Conservation (phyloP, 2,329 filamentous ascomycete species). For the Cryphonectria parasitica region DNA sequence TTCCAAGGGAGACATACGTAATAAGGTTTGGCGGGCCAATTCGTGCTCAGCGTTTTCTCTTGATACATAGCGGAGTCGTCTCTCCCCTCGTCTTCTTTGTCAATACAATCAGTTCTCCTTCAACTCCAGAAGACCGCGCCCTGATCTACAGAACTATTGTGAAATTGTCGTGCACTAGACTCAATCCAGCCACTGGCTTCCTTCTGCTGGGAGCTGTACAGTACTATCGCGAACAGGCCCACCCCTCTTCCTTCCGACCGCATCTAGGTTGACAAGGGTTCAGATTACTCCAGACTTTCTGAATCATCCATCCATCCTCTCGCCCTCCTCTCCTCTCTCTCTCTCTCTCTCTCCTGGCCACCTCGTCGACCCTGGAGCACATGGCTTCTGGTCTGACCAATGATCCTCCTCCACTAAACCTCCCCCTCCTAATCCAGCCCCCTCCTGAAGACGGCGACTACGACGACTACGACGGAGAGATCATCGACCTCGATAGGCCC, state of each 20-base stretch:
- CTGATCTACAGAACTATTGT: background rate
- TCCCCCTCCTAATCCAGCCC: conserved; percentile 52
- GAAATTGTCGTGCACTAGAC: conserved; percentile 17
- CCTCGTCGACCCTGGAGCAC: conserved; percentile 26
- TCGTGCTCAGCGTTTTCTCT: background rate
- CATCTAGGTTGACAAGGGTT: conserved; percentile 14
- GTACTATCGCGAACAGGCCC: conserved; percentile 13
- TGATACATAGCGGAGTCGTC: background rate
- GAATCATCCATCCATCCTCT: background rate
- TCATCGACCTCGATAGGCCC: conserved; percentile 35
- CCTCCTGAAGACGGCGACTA: conserved; percentile 46
- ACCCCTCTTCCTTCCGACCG: conserved; percentile 17
- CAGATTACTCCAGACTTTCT: conserved; percentile 2
- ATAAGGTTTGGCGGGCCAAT: background rate
- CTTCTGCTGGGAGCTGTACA: conserved; percentile 6
- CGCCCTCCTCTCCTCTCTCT: background rate
- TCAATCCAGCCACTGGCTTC: background rate
- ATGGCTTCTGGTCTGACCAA: conserved; percentile 66
- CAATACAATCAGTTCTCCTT: background rate
- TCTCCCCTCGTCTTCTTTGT: background rate
- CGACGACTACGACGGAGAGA: conserved; percentile 37
- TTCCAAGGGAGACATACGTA: conserved; percentile 7
- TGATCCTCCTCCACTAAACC: conserved; percentile 66
- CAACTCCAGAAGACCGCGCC: conserved; percentile 9
- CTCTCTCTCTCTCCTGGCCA: conserved; percentile 2